Evolutionary conservation across 2,329 filamentous ascomycete genomes (phyloP).

Genomic region (Xylaria sp.): DNA sequence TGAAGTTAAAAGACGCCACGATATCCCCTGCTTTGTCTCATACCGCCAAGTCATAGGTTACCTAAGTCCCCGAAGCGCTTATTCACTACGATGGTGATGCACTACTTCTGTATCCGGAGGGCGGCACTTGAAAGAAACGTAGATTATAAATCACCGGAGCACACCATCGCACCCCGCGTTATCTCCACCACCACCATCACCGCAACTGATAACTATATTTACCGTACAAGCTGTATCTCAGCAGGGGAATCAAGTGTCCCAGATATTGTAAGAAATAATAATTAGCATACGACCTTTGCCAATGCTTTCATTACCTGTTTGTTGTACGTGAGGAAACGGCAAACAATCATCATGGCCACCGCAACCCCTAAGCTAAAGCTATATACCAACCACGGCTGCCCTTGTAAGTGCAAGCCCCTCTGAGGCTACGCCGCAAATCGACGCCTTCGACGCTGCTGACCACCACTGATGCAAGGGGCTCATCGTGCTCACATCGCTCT

Average conservation of each 20-base stretch:
- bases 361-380: slow-evolving; percentile 35
- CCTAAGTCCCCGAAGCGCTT: no score
- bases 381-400: slow-evolving; percentile 40
- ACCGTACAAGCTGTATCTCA: not conserved
- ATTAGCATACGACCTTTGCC: not conserved
- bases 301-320: not conserved
- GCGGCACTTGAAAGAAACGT: not conserved
- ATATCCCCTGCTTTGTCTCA: no score
- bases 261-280: not conserved
- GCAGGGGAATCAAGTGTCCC: not conserved
- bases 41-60: no score
- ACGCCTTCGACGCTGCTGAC: not conserved
- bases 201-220: not conserved
- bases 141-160: slow-evolving; percentile 22
- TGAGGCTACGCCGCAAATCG: no score
- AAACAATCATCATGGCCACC: slow-evolving; percentile 28
- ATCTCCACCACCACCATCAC: not conserved
- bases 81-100: no score
- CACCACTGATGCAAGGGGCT: slow-evolving; percentile 52
- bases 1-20: no score
- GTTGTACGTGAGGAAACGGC: not conserved
- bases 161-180: slow-evolving; percentile 19
- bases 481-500: slow-evolving; percentile 78
- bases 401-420: slow-evolving; percentile 33
- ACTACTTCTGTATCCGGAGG: no score